phyloP scores from a whole-genome alignment of 2,329 filamentous ascomycete species.

The Epichloe gansuensis region DNA sequence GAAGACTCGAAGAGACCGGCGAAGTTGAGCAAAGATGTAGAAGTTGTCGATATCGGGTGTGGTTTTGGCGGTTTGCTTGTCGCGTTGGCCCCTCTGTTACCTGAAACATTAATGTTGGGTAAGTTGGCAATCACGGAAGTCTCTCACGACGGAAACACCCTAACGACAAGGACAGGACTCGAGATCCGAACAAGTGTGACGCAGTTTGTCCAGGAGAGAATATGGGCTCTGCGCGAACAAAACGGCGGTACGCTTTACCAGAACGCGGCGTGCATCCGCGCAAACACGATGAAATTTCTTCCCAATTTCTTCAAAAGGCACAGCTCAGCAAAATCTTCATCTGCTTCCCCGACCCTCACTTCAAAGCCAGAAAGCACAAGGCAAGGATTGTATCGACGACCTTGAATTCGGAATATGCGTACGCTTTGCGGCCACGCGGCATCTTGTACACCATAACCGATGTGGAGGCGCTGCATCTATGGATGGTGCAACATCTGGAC shows the following conservation, averaged over 20 bases:
- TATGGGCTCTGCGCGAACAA: slow-evolving; percentile 66
- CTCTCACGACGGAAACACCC: not conserved
- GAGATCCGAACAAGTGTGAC: slow-evolving; percentile 88
- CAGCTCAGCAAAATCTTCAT: slow-evolving; percentile 91
- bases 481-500: slow-evolving; percentile 84
- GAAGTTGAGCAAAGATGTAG: slow-evolving; percentile 50
- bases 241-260: slow-evolving; percentile 52
- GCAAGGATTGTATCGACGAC: slow-evolving; percentile 84
- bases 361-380: slow-evolving; percentile 96
- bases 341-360: slow-evolving; percentile 97
- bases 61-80: slow-evolving; percentile 88
- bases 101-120: slow-evolving; percentile 75
- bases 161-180: slow-evolving; percentile 45
- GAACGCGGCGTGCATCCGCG: slow-evolving; percentile 79
- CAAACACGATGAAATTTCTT: slow-evolving; percentile 99
- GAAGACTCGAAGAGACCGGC: slow-evolving; percentile 16
- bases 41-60: slow-evolving; percentile 93
- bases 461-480: slow-evolving; percentile 83
- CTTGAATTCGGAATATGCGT: slow-evolving; percentile 88
- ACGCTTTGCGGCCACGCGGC: slow-evolving; percentile 69
- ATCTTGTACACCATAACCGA: slow-evolving; percentile 95
- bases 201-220: slow-evolving; percentile 79
- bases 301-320: slow-evolving; percentile 83
- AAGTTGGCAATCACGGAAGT: slow-evolving; percentile 17
- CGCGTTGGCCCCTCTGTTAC: slow-evolving; percentile 69